Percentiles rank a stretch among this genome's conserved stretches.
phyloP scores from a whole-genome alignment of 805 yeast genomes.

The Lachancea nothofagi region DNA sequence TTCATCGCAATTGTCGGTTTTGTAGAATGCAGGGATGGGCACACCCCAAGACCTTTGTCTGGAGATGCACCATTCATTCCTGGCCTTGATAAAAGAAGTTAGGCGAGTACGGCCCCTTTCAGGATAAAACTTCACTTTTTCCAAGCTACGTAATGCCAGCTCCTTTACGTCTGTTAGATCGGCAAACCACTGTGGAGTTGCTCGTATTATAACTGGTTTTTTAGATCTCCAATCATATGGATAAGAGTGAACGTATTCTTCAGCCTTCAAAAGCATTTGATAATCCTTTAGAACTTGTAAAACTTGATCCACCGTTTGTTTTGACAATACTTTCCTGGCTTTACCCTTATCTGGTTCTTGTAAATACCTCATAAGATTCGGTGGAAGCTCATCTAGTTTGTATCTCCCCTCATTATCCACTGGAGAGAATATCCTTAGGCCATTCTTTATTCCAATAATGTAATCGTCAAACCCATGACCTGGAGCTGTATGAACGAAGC shows the following conservation, averaged over 20 bases:
- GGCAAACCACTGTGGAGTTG: constrained; percentile 97
- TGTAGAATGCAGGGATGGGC: constrained; percentile 84
- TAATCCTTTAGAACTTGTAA: constrained; percentile 38
- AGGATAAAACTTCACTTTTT: constrained; percentile 67
- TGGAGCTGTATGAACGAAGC: constrained; percentile 94
- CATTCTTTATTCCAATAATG: constrained; percentile 53
- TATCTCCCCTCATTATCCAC: constrained; percentile 74
- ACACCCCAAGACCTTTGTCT: constrained; percentile 98
- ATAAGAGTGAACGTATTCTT: constrained; percentile 69
- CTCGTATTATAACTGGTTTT: constrained; percentile 87
- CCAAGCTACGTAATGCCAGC: constrained; percentile 53
- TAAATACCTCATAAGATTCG: constrained; percentile 12
- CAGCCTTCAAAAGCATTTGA: constrained; percentile 42
- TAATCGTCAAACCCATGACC: constrained; percentile 97
- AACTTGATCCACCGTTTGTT: constrained; percentile 47
- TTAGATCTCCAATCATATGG: constrained; percentile 98
- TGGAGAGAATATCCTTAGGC: constrained; percentile 62
- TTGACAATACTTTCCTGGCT: constrained; percentile 55
- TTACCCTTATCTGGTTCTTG: constrained; percentile 13
- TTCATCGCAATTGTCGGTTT: constrained; percentile 47
- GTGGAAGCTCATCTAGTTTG: constrained; percentile 41
- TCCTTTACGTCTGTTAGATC: constrained; percentile 71
- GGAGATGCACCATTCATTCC: constrained; percentile 97
- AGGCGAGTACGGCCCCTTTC: constrained; percentile 66
- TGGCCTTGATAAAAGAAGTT: constrained; percentile 60